Evolutionary conservation across 331 rosid species (phyloP), one percentile per base, ranked within the genome.

Genomic region (Quercus lobata): DNA sequence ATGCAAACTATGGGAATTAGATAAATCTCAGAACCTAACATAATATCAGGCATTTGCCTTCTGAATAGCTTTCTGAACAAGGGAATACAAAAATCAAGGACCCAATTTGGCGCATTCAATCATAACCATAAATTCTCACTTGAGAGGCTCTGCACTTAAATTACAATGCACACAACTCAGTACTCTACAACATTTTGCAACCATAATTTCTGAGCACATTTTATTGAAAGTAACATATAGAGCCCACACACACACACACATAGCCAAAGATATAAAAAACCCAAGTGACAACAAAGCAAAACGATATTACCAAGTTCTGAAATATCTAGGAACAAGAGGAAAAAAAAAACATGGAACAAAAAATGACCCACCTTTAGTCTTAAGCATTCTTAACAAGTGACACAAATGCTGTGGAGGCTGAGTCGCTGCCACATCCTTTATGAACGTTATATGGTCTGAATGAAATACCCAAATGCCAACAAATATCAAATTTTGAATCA

Each of bases 341-440:
- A 34, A 16, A 66, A 81, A 55, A 44, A 49, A n/a, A 41, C 49
- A 41, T 41, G 49, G 49, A 41, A 41, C 49, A 41, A 41, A 41
- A 41, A 41, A 41, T 0, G 76, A 72, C 87, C 73, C 79, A 88
- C 94, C 98, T 90, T 85, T 92, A 25, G 88, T 83, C 83, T 91
- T 91, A 81, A 94, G 88, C 84, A 90, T 85, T 73, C 65, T 84
- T 19, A 94, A 62, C 77, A 94, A 82, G 49, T 91, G 90, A 19
- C 88, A 71, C 83, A 94, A 86, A 89, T 92, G 92, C 86, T 85
- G 86, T 21, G 98, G 97, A 29, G 97, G 92, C 76, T 89, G 85
- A 85, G 89, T 82, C 32, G 83, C 85, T 44, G 98, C 97, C 7
- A 94, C 88, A 53, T 89, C 98, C 85, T 94, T 94, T 54, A 94